These are phyloP conservation scores for Leptographium wingfieldii DNA, from an alignment of 2,329 filamentous ascomycete species.

Conservation along the genomic window DNA sequence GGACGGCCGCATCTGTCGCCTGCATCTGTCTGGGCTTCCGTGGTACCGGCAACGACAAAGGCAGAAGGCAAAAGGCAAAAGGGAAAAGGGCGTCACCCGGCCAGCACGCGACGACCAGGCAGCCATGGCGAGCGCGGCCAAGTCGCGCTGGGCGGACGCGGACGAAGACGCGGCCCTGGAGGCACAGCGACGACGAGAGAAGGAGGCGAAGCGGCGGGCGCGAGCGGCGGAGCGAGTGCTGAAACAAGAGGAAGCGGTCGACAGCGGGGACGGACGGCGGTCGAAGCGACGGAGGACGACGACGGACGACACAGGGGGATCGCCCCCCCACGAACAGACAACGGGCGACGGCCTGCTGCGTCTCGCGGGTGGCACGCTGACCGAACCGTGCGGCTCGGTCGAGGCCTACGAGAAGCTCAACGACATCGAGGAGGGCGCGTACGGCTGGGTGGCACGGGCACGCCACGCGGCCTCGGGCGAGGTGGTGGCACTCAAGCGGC, in stretches of 20 bases:
- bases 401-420: conserved; percentile 88
- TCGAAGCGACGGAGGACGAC: conserved; percentile 51
- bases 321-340: too few relatives aligned
- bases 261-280: conserved; percentile 27
- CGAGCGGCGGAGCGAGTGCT: conserved; percentile 45
- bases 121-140: conserved; percentile 45
- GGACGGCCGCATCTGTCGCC: too few relatives aligned
- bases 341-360: conserved; percentile 44
- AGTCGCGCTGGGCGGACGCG: conserved; percentile 80
- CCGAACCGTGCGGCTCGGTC: conserved; percentile 54
- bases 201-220: conserved; percentile 74
- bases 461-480: conserved; percentile 59
- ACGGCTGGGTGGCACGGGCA: conserved; percentile 85
- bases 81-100: too few relatives aligned
- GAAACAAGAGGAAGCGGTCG: conserved; percentile 22
- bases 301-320: conserved; percentile 22
- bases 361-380: conserved; percentile 58
- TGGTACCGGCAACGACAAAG: too few relatives aligned
- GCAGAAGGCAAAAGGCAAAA: too few relatives aligned
- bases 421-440: conserved; percentile 94
- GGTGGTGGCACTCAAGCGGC: conserved; percentile 82
- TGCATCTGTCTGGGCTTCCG: not conserved
- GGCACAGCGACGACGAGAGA: conserved; percentile 62
- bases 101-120: not conserved
- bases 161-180: conserved; percentile 69